Evolutionary conservation across 1,284 basidiomycete genomes (phyloP).

Genomic region (Coniferiporia weirii): DNA sequence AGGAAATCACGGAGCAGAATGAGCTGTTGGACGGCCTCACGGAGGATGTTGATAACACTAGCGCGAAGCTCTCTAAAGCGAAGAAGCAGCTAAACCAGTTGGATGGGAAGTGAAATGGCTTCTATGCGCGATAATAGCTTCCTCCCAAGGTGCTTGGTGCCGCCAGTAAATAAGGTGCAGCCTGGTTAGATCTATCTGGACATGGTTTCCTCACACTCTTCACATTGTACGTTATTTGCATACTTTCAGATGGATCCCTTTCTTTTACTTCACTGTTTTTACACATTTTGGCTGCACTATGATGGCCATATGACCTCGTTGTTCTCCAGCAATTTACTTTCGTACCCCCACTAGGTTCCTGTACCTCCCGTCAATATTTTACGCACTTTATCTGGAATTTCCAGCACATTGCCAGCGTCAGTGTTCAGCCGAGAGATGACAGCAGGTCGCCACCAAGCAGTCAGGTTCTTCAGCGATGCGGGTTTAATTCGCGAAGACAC

Average conservation of each 20-base stretch:
- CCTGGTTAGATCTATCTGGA: background rate
- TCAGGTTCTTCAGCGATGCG: too few relatives aligned
- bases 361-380: too few relatives aligned
- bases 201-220: background rate
- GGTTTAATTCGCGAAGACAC: too few relatives aligned
- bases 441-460: too few relatives aligned
- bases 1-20: conserved; percentile 82
- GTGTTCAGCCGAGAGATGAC: too few relatives aligned
- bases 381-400: too few relatives aligned
- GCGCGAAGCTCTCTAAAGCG: conserved; percentile 70
- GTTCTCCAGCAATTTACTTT: too few relatives aligned
- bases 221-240: background rate
- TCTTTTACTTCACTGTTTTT: background rate
- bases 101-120: conserved; percentile 26
- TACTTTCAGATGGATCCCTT: background rate
- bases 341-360: too few relatives aligned
- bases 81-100: conserved; percentile 79
- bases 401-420: too few relatives aligned
- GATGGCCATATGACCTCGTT: too few relatives aligned
- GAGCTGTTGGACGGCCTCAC: conserved; percentile 81
- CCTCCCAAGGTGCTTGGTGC: too few relatives aligned
- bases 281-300: too few relatives aligned
- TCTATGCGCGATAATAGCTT: background rate
- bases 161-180: background rate
- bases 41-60: conserved; percentile 67